Evolutionary conservation across 257 asterid species (phyloP), one percentile per base, ranked within the genome.

Genomic region (Gynochthodes officinalis): DNA sequence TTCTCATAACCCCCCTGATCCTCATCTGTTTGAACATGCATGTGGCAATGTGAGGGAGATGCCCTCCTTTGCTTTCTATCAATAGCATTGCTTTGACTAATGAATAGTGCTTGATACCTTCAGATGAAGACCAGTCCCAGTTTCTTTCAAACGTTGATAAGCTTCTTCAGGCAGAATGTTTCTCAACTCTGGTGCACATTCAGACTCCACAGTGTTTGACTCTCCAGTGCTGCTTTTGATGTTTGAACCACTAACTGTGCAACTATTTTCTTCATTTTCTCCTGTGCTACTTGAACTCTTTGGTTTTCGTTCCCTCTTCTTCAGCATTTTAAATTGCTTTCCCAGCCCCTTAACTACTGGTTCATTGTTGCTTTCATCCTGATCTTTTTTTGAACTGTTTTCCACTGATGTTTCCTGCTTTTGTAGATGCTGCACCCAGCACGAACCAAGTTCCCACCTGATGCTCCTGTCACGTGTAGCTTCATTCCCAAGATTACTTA

Each of bases 401-500:
- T 89, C 86, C 27, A 69, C 69, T 65, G 89, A 77, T 52, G 82
- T 68, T 78, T 92, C 96, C 85, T 86, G 90, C 91, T 92, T 95
- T 76, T 92, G 97, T 71, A 92, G 87, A 90, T 92, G 98, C 88
- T 92, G 98, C 82, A 92, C 87, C 99, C 96, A 95, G 78, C 98
- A 92, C 61, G 96, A 90, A 79, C 98, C 99, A 64, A 95, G 97
- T 85, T 95, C 99, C 98, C 98, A 95, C 86, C 99, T 86, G 84
- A 92, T 79, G 76, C 84, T 82, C 75, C 83, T 76, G 71, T 84
- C 87, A 28, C 77, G 77, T 69, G 21, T 60, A 58, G 79, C 78
- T 72, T 82, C 81, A 64, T 76, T 76, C 57, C 75, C 80, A 40
- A 90, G 85, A 78, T 82, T 85, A 50, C 39, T 78, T 76, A 95